phyloP scores from a whole-genome alignment of 2,329 filamentous ascomycete species.

The Penicillium concentricum region DNA sequence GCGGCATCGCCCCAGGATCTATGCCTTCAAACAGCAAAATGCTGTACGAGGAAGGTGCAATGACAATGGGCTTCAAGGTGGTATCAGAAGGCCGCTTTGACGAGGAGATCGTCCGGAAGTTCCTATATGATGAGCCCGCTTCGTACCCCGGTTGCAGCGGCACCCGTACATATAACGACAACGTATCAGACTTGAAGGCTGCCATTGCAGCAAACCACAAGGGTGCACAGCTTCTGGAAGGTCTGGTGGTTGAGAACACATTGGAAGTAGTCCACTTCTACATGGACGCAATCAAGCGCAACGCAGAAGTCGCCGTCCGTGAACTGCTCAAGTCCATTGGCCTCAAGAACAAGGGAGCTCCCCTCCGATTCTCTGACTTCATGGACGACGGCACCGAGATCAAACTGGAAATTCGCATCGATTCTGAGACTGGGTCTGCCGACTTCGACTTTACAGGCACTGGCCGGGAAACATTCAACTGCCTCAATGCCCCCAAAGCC shows the following conservation, averaged over 20 bases:
- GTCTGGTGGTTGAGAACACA: slow-evolving; percentile 36
- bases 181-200: slow-evolving; percentile 48
- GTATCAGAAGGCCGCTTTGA: slow-evolving; percentile 72
- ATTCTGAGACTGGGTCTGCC: slow-evolving; percentile 70
- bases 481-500: slow-evolving; percentile 70
- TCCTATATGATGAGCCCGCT: slow-evolving; percentile 68
- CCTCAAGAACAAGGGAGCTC: slow-evolving; percentile 59
- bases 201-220: slow-evolving; percentile 48
- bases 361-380: slow-evolving; percentile 62
- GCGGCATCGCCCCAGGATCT: slow-evolving; percentile 75
- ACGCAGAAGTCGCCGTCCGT: slow-evolving; percentile 70
- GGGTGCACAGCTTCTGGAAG: slow-evolving; percentile 38
- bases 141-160: slow-evolving; percentile 70
- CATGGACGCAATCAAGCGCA: slow-evolving; percentile 58
- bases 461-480: slow-evolving; percentile 65
- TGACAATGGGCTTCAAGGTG: slow-evolving; percentile 62
- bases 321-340: slow-evolving; percentile 33
- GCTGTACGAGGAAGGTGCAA: slow-evolving; percentile 51
- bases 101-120: slow-evolving; percentile 66
- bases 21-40: slow-evolving; percentile 64
- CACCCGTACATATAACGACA: slow-evolving; percentile 60
- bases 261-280: slow-evolving; percentile 39
- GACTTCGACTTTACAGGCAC: slow-evolving; percentile 72
- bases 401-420: slow-evolving; percentile 66
- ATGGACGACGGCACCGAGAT: slow-evolving; percentile 82